phyloP scores from a whole-genome alignment of 164 flowering plant species.

The Nelumbo lutea region DNA sequence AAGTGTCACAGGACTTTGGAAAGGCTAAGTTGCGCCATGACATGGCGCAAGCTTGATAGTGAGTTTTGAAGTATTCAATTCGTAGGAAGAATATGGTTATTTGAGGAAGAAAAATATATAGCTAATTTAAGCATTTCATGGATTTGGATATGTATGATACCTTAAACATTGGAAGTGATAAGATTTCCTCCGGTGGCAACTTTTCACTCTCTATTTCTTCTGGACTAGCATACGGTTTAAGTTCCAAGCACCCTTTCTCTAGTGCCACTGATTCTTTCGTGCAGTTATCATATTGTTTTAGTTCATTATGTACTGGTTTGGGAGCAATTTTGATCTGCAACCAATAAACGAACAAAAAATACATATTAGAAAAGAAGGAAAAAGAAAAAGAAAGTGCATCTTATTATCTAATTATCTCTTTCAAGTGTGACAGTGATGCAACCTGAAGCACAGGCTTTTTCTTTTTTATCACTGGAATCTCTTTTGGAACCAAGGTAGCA shows the following conservation, averaged over 20 bases:
- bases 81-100: no score
- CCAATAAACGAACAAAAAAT: slow-evolving; percentile 2
- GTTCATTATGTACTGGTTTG: slow-evolving; percentile 41
- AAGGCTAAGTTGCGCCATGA: no score
- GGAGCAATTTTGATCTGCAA: slow-evolving; percentile 78
- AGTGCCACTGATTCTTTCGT: slow-evolving; percentile 30
- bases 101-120: no score
- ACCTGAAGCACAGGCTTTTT: slow-evolving; percentile 85
- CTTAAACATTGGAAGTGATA: slow-evolving; percentile 98
- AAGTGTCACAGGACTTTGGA: no score
- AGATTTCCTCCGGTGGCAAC: slow-evolving; percentile 89
- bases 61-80: no score
- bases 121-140: no score
- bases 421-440: background rate
- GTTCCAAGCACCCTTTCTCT: slow-evolving; percentile 24
- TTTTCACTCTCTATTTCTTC: slow-evolving; percentile 73
- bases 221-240: slow-evolving; percentile 43
- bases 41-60: no score
- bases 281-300: slow-evolving; percentile 26
- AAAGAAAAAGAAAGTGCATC: slow-evolving; percentile 1
- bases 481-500: slow-evolving; percentile 74
- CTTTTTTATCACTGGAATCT: slow-evolving; percentile 82
- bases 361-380: background rate
- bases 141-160: slow-evolving; percentile 25
- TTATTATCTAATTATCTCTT: background rate